These are phyloP conservation scores for Epichloe bromicola DNA, from an alignment of 2,329 filamentous ascomycete genomes.

Conservation along the genomic window DNA sequence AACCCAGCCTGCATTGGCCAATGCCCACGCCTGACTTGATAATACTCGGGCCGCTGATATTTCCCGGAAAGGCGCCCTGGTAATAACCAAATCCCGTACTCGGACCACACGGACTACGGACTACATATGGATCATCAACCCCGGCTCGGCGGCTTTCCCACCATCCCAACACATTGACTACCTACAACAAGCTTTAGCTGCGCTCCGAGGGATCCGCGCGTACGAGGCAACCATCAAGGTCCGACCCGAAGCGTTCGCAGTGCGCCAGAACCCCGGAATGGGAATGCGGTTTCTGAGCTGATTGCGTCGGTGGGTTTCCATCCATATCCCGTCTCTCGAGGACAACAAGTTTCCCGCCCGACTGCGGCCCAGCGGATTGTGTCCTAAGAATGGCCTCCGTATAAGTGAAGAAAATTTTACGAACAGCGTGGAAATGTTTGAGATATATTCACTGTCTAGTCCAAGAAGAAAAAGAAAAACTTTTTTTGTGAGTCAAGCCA, in stretches of 20 bases:
- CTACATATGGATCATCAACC: too few species aligned
- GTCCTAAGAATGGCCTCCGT: neutral
- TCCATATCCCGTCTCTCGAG: neutral
- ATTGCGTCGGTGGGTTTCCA: too few species aligned
- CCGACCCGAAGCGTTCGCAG: neutral
- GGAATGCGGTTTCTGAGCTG: too few species aligned
- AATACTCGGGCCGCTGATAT: too few species aligned
- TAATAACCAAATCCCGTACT: too few species aligned
- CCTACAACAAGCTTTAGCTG: neutral
- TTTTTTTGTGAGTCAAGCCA: neutral
- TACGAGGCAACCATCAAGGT: neutral
- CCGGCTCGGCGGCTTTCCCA: too few species aligned
- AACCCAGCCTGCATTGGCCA: too few species aligned
- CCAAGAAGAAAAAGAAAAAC: neutral
- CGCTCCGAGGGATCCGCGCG: neutral
- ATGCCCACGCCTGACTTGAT: too few species aligned
- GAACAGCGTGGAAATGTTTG: neutral
- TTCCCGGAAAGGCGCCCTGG: too few species aligned
- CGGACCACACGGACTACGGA: too few species aligned
- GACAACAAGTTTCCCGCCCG: neutral
- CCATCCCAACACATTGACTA: too few species aligned
- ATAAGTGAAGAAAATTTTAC: neutral
- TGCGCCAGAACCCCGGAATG: too few species aligned
- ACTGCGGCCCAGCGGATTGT: neutral
- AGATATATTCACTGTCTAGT: neutral